These are phyloP conservation scores for Neurospora sp. DNA, from an alignment of 495 filamentous ascomycete genomes.

Conservation along the genomic window DNA sequence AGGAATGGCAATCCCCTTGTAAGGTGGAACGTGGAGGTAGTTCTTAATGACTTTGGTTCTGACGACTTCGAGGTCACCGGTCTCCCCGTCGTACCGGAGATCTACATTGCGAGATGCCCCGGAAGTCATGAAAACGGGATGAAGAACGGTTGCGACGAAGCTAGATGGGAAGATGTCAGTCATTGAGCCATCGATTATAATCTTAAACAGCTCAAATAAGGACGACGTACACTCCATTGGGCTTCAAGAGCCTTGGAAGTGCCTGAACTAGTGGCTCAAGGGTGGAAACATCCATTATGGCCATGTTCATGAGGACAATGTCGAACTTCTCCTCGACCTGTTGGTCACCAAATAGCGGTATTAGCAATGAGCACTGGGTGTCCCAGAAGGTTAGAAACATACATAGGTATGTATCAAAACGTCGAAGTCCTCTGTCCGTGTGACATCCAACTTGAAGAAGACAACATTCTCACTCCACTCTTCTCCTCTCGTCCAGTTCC, in stretches of 20 bases:
- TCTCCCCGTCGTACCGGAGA: slow-evolving; percentile 8
- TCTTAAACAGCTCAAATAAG: neutral
- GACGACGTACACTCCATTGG: slow-evolving; percentile 26
- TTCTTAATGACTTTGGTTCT: slow-evolving; percentile 19
- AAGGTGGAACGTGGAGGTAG: slow-evolving; percentile 28
- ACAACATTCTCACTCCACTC: slow-evolving; percentile 4
- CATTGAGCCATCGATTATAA: neutral
- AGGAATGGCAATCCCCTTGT: slow-evolving; percentile 20
- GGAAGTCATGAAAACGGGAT: slow-evolving; percentile 36
- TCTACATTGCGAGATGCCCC: slow-evolving; percentile 21
- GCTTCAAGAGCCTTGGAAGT: slow-evolving; percentile 23
- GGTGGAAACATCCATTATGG: slow-evolving; percentile 33
- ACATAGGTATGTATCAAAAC: slow-evolving; percentile 7
- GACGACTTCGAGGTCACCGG: slow-evolving; percentile 15
- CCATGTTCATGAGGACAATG: slow-evolving; percentile 33
- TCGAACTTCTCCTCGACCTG: slow-evolving; percentile 17
- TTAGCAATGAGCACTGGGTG: no score
- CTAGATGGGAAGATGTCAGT: slow-evolving; percentile 7
- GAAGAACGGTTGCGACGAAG: slow-evolving; percentile 33
- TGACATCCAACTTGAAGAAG: slow-evolving; percentile 25
- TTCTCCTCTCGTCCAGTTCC: neutral
- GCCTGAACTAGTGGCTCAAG: slow-evolving; percentile 24
- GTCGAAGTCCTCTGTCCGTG: slow-evolving; percentile 16
- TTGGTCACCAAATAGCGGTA: neutral
- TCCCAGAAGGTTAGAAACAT: neutral